A percentile compares a stretch with the other conserved stretches of the same genome.
Conservation (phyloP, 2,329 filamentous ascomycete species). For the Fusarium concolor region DNA sequence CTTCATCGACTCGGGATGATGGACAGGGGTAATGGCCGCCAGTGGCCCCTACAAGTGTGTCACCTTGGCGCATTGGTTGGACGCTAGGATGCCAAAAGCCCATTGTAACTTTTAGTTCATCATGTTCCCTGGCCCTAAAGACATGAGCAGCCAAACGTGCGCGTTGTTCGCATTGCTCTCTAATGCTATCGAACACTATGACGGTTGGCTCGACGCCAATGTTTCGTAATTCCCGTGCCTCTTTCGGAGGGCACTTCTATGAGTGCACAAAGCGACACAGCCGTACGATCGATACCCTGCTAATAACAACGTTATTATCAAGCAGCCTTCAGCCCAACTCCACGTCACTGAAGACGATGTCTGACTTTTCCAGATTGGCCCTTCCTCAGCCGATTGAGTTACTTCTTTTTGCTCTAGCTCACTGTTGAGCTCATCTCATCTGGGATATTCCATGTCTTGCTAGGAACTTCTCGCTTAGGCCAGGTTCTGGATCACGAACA, state of each 20-base stretch:
- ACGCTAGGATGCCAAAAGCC: constrained; percentile 32
- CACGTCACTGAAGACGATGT: constrained; percentile 16
- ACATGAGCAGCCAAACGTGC: constrained; percentile 9
- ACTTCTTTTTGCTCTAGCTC: constrained; percentile 10
- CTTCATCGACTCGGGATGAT: constrained; percentile 36
- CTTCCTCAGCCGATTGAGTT: constrained; percentile 18
- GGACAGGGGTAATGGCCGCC: constrained; percentile 32
- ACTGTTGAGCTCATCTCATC: constrained; percentile 12
- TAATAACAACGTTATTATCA: constrained; percentile 32
- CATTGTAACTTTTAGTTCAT: constrained; percentile 20
- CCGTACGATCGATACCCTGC: constrained; percentile 23
- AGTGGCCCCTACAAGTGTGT: constrained; percentile 29
- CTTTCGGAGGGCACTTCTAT: background rate
- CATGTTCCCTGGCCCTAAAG: constrained; percentile 4
- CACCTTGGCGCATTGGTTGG: constrained; percentile 40
- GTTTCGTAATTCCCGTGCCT: constrained; percentile 26
- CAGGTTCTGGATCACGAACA: constrained; percentile 10
- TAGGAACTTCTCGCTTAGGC: constrained; percentile 19
- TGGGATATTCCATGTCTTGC: constrained; percentile 29
- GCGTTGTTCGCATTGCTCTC: constrained; percentile 3
- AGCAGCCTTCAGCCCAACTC: constrained; percentile 19
- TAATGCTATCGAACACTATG: constrained; percentile 4
- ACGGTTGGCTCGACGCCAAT: constrained; percentile 26
- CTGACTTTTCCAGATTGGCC: background rate
- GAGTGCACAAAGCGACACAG: constrained; percentile 5